Evolutionary conservation across 2,329 filamentous ascomycete species (phyloP).

Genomic region (Cercospora sesami): DNA sequence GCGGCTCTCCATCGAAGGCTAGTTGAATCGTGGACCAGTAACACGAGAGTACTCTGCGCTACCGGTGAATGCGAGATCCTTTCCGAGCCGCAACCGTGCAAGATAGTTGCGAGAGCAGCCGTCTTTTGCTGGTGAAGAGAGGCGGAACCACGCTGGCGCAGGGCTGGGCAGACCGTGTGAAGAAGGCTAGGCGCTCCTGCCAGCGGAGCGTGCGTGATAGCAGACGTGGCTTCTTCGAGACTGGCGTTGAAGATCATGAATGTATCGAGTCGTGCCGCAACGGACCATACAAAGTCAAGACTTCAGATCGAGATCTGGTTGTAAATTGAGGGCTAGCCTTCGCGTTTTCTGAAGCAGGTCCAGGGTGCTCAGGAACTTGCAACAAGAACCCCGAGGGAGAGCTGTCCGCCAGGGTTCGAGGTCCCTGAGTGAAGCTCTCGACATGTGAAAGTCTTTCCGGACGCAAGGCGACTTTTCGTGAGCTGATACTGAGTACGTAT

Average conservation of each 20-base stretch:
- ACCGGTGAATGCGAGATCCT: slow-evolving; percentile 7
- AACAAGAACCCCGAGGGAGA: background rate
- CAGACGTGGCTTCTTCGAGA: background rate
- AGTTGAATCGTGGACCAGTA: slow-evolving; percentile 10
- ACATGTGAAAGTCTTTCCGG: slow-evolving; percentile 15
- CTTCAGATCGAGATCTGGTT: slow-evolving; percentile 17
- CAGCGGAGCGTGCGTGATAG: background rate
- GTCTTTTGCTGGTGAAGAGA: background rate
- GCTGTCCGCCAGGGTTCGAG: slow-evolving; percentile 10
- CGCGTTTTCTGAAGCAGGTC: background rate
- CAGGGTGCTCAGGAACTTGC: slow-evolving; percentile 5
- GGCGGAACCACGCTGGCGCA: background rate
- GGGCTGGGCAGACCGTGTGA: background rate
- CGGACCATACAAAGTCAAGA: slow-evolving; percentile 1
- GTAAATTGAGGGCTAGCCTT: slow-evolving; percentile 5
- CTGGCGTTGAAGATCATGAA: slow-evolving; percentile 4
- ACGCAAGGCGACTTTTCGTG: slow-evolving; percentile 20
- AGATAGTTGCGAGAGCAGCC: slow-evolving; percentile 8
- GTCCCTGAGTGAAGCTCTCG: slow-evolving; percentile 3
- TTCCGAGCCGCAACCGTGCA: slow-evolving; percentile 11
- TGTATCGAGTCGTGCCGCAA: slow-evolving; percentile 4
- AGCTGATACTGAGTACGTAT: slow-evolving; percentile 11
- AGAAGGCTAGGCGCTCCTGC: background rate
- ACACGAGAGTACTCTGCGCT: slow-evolving; percentile 2
- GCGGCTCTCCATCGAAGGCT: slow-evolving; percentile 4